Evolutionary conservation across 176 grass and related monocot species (phyloP), one percentile per base, ranked within the genome.

Genomic region (Ensete ventricosum): DNA sequence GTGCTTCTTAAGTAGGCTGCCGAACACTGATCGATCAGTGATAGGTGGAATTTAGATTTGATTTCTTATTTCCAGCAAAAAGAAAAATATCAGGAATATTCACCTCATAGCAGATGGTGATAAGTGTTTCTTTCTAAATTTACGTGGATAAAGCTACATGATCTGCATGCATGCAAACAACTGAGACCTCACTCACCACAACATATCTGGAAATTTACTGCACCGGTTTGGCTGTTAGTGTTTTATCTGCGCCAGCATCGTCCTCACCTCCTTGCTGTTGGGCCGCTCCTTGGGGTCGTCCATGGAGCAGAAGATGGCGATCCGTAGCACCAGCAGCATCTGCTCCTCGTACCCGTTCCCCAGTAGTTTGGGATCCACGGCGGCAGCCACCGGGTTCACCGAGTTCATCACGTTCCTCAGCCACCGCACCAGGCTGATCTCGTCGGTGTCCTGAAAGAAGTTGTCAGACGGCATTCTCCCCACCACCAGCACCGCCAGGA

Each of bases 391-490:
- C 72, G 53, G 13, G 12, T 74, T 57, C 9, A 0, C 7, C 22
- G 53, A 1, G 14, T 11, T 13, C 72, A 74, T 57, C 24, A 57
- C 23, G 24, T 74, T 55, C 72, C 72, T 55, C 72, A 58, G 14
- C 72, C 72, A 74, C 72, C 54, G 13, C 6, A 74, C 72, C 53
- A 74, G 25, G 72, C 72, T 57, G 22, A 74, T 3, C 16, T 74
- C 53, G 8, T 74, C 53, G 12, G 53, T 74, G 2, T 74, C 72
- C 72, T 74, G 74, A 9, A 77, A 77, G 59, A 77, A 77, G 11
- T 19, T 21, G 49, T 77, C 74, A 2, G 59, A 64, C 49, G 58
- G 74, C 57, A 25, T 17, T 48, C 21, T 23, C 21, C 74, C 55
- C 20, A 52, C 48, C 58, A 77, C 59, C 57, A 77, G 74, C 34